Evolutionary conservation across 306 rosid species (phyloP), one percentile per base, ranked within the genome.

Genomic region (Cucurbita argyrosperma): DNA sequence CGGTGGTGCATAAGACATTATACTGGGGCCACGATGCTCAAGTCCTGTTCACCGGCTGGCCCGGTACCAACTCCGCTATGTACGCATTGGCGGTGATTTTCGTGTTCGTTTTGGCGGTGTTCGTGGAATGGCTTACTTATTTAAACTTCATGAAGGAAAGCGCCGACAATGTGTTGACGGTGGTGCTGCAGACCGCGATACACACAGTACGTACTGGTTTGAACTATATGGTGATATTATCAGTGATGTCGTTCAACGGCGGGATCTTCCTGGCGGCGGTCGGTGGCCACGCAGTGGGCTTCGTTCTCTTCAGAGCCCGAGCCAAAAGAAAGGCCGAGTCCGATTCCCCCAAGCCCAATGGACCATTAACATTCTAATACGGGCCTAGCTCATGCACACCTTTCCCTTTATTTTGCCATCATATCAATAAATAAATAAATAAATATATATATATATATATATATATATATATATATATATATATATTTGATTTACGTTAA

Each of bases 181-280:
- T 79, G 0, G 76, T 83, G 3, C 19, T 83, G 4, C 84, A 72
- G 71, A 83, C 91, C 13, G 81, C 84, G 50, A 19, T 88, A 30
- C 81, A 90, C 60, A 83, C 84, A 8, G 67, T 84, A 16, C 88
- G 89, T 70, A 64, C 82, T 0, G 89, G 74, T 6, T 69, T 87
- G n/a, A 72, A 81, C 39, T 90, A 90, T 69, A 63, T 85, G 87
- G 86, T 88, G 30, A 87, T 87, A 95, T 81, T 88, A 26, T 78
- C 95, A 0, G 89, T 85, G 15, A 88, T 90, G 92, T 88, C 96
- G 65, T 88, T 88, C 82, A 90, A 90, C 37, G 81, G 86, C 0
- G 91, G 94, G 5, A 83, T 90, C 61, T 87, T 90, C 77, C 7
- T 90, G 3, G 91, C 79, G 5, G 90, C 92, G 2, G 80, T 90